Percentiles rank a stretch among this genome's conserved stretches.
These are phyloP conservation scores for Wickerhamia fluorescens DNA, from an alignment of 805 yeast genomes.

Conservation along the genomic window DNA sequence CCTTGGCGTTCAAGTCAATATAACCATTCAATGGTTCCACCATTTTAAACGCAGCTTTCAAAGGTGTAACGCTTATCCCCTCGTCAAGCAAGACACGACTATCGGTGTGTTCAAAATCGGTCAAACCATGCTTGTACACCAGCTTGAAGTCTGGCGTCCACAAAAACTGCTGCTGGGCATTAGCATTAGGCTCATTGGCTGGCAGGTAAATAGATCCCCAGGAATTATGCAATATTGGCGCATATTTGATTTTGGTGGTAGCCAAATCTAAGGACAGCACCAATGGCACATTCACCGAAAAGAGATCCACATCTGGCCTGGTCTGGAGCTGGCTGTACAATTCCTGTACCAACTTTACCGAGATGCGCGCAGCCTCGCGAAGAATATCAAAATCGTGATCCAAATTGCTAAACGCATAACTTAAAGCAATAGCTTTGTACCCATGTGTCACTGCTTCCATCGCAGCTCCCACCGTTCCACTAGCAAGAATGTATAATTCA, in stretches of 20 bases:
- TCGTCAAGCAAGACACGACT: slow-evolving; percentile 64
- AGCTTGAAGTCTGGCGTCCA: slow-evolving; percentile 82
- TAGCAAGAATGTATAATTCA: slow-evolving; percentile 78
- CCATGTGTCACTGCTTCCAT: slow-evolving; percentile 82
- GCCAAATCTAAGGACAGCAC: slow-evolving; percentile 43
- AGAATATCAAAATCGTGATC: slow-evolving; percentile 44
- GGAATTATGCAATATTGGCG: slow-evolving; percentile 73
- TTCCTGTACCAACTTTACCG: slow-evolving; percentile 57
- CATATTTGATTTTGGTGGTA: slow-evolving; percentile 55
- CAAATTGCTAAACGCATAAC: slow-evolving; percentile 68
- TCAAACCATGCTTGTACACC: slow-evolving; percentile 48
- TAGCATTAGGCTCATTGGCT: slow-evolving; percentile 11
- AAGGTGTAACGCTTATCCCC: slow-evolving; percentile 45
- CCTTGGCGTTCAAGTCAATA: slow-evolving; percentile 33
- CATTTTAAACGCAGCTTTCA: slow-evolving; percentile 63
- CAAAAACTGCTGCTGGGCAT: slow-evolving; percentile 42
- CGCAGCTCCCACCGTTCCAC: slow-evolving; percentile 96
- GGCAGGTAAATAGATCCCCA: slow-evolving; percentile 65
- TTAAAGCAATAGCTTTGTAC: slow-evolving; percentile 68
- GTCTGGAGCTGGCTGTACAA: slow-evolving; percentile 52
- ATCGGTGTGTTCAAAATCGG: slow-evolving; percentile 47
- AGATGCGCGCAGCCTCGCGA: slow-evolving; percentile 57
- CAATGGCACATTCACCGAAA: slow-evolving; percentile 80
- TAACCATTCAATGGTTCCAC: slow-evolving; percentile 52
- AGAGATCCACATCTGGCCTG: slow-evolving; percentile 52